These are phyloP conservation scores for Trametes versicolor DNA, from an alignment of 1,284 basidiomycete species.

Conservation along the genomic window DNA sequence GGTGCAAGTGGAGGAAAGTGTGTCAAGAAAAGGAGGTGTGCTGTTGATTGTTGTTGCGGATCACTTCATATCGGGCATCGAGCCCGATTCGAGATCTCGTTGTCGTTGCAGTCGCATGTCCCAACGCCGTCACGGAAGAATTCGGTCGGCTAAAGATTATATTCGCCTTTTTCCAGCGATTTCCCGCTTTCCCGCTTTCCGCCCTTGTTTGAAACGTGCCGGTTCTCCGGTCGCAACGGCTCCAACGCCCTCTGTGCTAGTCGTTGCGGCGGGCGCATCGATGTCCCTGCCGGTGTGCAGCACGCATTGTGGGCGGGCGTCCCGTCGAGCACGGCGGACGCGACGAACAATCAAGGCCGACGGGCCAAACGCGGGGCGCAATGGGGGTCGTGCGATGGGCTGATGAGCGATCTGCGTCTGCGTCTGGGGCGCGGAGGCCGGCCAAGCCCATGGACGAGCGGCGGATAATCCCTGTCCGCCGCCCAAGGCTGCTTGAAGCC, in stretches of 20 bases:
- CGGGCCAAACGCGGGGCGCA: constrained; percentile 7
- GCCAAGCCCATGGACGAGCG: constrained; percentile 14
- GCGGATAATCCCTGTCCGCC: constrained; percentile 26
- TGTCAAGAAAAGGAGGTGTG: constrained; percentile 35
- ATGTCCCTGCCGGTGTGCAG: constrained; percentile 8
- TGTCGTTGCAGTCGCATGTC: constrained; percentile 31
- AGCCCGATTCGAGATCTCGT: constrained; percentile 39
- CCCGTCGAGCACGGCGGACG: constrained; percentile 11
- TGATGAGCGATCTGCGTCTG: constrained; percentile 6
- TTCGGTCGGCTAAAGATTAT: constrained; percentile 36
- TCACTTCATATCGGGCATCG: constrained; percentile 44
- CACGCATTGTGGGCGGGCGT: constrained; percentile 1
- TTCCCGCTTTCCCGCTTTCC: constrained; percentile 27
- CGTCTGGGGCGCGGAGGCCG: constrained; percentile 14
- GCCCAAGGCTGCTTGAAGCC: constrained; percentile 32
- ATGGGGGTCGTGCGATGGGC: constrained; percentile 9
- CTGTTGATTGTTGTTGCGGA: constrained; percentile 46
- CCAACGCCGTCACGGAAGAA: constrained; percentile 36
- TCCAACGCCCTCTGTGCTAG: constrained; percentile 26
- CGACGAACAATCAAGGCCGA: constrained; percentile 23
- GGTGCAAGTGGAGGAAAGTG: constrained; percentile 31
- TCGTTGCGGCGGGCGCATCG: constrained; percentile 12
- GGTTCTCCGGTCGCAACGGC: constrained; percentile 26
- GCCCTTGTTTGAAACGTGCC: constrained; percentile 29
- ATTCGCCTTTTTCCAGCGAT: constrained; percentile 30